These are phyloP conservation scores for Vigna reflexopilosa DNA, from an alignment of 306 rosid species.

Conservation along the genomic window DNA sequence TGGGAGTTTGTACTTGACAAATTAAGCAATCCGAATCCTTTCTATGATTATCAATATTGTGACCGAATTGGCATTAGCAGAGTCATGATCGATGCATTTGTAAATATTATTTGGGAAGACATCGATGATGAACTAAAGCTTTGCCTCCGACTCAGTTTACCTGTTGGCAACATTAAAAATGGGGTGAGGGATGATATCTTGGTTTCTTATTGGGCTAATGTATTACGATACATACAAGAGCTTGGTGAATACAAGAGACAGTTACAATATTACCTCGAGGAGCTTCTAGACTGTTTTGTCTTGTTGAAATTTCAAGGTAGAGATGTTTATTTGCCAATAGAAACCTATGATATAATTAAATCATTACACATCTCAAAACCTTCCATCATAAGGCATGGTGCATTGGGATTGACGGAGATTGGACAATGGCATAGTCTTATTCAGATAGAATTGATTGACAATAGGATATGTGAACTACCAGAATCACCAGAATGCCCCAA, in stretches of 20 bases:
- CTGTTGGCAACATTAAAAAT: constrained; percentile 5
- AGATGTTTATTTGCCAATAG: neutral
- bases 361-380: neutral
- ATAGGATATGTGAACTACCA: constrained; percentile 37
- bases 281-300: neutral
- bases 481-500: neutral
- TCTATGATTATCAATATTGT: constrained; percentile 12
- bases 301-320: neutral
- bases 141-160: neutral
- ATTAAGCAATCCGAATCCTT: neutral
- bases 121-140: neutral
- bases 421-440: constrained; percentile 6
- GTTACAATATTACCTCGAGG: neutral
- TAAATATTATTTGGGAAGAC: constrained; percentile 1
- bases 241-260: neutral
- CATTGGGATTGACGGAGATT: constrained; percentile 14
- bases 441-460: constrained; percentile 10
- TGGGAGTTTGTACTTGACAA: constrained; percentile 11
- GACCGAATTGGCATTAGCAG: neutral
- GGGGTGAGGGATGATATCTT: neutral
- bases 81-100: constrained; percentile 17
- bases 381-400: constrained; percentile 3
- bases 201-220: neutral
- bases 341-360: constrained; percentile 7
- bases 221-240: too few species aligned